Evolutionary conservation across 73 alveolate species (phyloP), one percentile per base, ranked within the genome.

Genomic region (Blepharisma japonicum): DNA sequence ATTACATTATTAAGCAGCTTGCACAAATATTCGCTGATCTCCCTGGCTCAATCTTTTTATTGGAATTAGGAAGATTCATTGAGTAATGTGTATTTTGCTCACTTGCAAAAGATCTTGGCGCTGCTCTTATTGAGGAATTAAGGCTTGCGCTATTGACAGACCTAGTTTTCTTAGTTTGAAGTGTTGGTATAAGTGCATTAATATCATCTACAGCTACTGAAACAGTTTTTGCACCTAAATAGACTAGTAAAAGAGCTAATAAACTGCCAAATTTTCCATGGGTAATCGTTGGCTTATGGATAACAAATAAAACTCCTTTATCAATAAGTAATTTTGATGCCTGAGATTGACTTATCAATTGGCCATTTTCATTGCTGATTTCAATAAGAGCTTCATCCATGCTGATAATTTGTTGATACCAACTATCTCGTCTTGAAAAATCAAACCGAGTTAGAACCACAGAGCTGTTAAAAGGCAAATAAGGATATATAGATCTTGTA

Each of bases 391-490:
- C 3, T 25, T 39, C 23, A 14, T 25, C 18, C 14, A 39, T 39
- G 2, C 23, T 39, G 11, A 61, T 18, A 61, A 61, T 39, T 25
- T 61, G 74, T 61, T 61, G 47, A 61, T n/a, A 14, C 14, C 23
- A 61, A 4, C 49, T 25, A 14, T 61, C 74, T 61, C 23, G 14
- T 14, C 46, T n/a, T 2, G 38, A 18, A 61, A 61, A 61, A n/a
- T 61, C 47, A 8, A 14, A 14, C 11, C 2, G 0, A 20, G 74
- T 61, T 39, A 61, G 14, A 20, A 39, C 74, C 11, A 61, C 74
- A 14, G 74, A n/a, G 18, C 23, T 39, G 23, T 61, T 61, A 61
- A 61, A 61, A 61, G 74, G 74, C 47, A 61, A 25, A 61, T 11
- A 61, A 20, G 74, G 74, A 20, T 14, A 14, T 61, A 14, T 39